Evolutionary conservation across 176 grass and related monocot genomes (phyloP).

Genomic region (Oryza meyeriana): DNA sequence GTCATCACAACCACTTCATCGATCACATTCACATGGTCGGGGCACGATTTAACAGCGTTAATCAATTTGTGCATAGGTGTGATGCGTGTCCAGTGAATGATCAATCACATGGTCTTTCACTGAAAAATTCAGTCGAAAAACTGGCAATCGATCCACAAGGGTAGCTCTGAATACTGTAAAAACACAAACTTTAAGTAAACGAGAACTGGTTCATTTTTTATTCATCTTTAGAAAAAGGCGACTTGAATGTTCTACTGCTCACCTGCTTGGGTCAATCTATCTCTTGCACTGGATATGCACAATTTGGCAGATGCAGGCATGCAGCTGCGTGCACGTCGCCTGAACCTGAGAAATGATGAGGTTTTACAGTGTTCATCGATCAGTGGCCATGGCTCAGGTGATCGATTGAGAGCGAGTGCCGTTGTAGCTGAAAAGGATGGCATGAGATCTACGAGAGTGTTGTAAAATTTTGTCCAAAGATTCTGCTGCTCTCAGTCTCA

Average conservation of each 20-base stretch:
- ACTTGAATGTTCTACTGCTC: conserved; percentile 26
- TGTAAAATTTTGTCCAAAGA: conserved; percentile 26
- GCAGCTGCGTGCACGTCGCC: background rate
- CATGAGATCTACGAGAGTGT: background rate
- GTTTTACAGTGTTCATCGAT: background rate
- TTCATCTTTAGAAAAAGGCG: background rate
- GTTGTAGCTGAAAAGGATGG: conserved; percentile 1
- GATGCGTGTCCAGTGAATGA: background rate
- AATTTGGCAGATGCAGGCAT: background rate
- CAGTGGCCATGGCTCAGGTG: conserved; percentile 5
- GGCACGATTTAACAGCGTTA: background rate
- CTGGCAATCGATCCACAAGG: background rate
- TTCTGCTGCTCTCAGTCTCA: background rate
- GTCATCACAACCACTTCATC: background rate
- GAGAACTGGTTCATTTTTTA: too few relatives aligned
- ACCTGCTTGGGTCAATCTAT: background rate
- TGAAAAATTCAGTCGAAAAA: background rate
- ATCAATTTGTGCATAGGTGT: background rate
- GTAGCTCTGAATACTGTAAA: background rate
- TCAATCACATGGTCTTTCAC: background rate
- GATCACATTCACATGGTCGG: background rate
- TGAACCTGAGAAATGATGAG: conserved; percentile 31
- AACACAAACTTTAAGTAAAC: background rate
- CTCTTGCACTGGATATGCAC: background rate
- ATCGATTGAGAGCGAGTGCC: background rate